Base-by-base conservation (phyloP, 345 rosid genomes). In the Excoecaria agallocha region DNA sequence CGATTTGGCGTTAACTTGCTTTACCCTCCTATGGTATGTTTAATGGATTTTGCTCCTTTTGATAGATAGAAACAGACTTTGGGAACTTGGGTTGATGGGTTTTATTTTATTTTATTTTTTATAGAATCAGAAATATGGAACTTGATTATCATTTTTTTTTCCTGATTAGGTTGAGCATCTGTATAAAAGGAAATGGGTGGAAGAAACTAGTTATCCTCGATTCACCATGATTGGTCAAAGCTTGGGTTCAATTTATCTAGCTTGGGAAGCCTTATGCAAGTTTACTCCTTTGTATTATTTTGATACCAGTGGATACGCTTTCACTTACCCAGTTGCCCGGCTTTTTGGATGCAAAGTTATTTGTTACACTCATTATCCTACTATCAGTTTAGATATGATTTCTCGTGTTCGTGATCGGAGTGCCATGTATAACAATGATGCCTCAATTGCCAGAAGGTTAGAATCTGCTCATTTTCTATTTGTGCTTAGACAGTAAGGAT, bases 191-290 rank as follows among this genome's bases (percentile, higher is more conserved):
- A 93, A 86, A 77, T 90, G 97, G 97, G 84, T 95, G 46, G 97
- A 95, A 73, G 98, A 93, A 74, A 77, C 82, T 38, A 93, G 89
- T 43, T 95, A 90, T 35, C 98, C 99, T 38, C 90, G 74, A 61
- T 95, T 91, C 78, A 95, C 99, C 5, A 91, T 93, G 99, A 87
- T 95, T 46, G 99, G 99, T 43, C 98, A 95, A 76, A 95, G 99
- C 76, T 83, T 95, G 58, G 99, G 99, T 45, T 95, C 99, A 35
- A 79, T 95, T 69, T 90, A 86, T 81, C 87, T 95, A 43, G 82
- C 90, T 0, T 95, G 97, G 97, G 99, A 95, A 85, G 99, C 97
- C 0, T 85, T 95, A 55, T 76, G 83, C 84, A 90, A 86, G 89
- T 89, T 87, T 65, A 87, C 96, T 39, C 99, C 98, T 68, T 62